Conservation (phyloP, 192 early-diverging fungal species). For the Rhizophagus prolifer region DNA sequence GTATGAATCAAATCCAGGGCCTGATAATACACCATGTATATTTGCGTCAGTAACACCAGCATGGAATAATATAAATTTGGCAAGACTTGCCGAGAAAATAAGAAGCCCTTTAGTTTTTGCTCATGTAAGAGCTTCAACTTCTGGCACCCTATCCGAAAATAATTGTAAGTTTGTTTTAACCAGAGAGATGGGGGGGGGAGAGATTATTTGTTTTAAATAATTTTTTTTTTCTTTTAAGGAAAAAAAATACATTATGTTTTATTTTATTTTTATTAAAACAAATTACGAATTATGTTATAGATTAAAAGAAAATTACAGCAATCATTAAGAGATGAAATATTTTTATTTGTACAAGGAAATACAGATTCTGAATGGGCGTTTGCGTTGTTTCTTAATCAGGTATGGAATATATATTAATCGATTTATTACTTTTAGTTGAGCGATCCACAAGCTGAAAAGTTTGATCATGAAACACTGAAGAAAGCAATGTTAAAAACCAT, state of each 20-base stretch:
- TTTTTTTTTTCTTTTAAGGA: no score
- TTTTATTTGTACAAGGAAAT: slow-evolving; percentile 69
- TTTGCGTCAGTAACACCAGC: slow-evolving; percentile 81
- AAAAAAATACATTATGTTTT: background rate
- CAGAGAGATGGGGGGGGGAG: background rate
- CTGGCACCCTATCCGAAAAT: slow-evolving; percentile 70
- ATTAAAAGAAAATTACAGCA: slow-evolving; percentile 70
- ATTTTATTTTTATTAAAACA: background rate
- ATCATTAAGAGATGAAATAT: slow-evolving; percentile 65
- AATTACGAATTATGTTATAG: slow-evolving; percentile 29
- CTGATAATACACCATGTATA: slow-evolving; percentile 63
- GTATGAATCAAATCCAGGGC: slow-evolving; percentile 62
- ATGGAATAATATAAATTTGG: slow-evolving; percentile 77
- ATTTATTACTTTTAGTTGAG: background rate
- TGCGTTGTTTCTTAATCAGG: slow-evolving; percentile 73
- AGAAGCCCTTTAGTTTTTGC: slow-evolving; percentile 74
- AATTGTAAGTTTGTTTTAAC: slow-evolving; percentile 56
- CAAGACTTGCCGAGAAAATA: slow-evolving; percentile 75
- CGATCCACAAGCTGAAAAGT: slow-evolving; percentile 47
- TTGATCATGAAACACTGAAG: slow-evolving; percentile 61
- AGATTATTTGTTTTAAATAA: background rate
- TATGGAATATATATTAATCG: slow-evolving; percentile 38
- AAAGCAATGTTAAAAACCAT: slow-evolving; percentile 76
- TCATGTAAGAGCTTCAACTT: slow-evolving; percentile 76
- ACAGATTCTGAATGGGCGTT: slow-evolving; percentile 83